phyloP scores from a whole-genome alignment of 306 rosid species.

The Cucurbita argyrosperma region DNA sequence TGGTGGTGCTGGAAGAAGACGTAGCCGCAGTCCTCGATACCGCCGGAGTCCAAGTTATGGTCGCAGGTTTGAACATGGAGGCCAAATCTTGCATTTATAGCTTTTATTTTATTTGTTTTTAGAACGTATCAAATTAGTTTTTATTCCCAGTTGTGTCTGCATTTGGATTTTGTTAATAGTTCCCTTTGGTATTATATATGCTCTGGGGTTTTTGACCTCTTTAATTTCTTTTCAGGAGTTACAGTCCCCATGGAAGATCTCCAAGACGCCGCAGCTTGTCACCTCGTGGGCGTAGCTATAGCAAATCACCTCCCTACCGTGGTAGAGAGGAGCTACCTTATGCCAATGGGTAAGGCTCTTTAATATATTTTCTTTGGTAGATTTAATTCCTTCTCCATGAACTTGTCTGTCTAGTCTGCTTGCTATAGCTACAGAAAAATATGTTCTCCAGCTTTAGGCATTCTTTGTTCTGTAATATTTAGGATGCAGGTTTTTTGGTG shows the following conservation, averaged over 20 bases:
- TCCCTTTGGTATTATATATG: not conserved
- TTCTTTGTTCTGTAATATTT: not conserved
- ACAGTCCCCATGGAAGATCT: constrained; percentile 84
- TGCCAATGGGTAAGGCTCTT: constrained; percentile 66
- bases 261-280: constrained; percentile 88
- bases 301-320: constrained; percentile 89
- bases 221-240: constrained; percentile 43
- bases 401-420: not conserved
- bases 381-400: not conserved
- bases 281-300: constrained; percentile 83
- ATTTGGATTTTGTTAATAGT: not conserved
- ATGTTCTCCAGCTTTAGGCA: not conserved
- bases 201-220: not conserved
- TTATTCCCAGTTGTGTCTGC: not conserved
- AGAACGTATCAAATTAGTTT: too few relatives aligned
- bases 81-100: not conserved
- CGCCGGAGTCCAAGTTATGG: constrained; percentile 99
- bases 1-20: constrained; percentile 79
- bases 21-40: constrained; percentile 89
- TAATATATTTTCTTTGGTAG: not conserved
- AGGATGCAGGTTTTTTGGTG: not conserved
- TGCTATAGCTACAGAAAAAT: not conserved
- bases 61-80: constrained; percentile 41
- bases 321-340: constrained; percentile 77
- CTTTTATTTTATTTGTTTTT: too few relatives aligned